phyloP scores from a whole-genome alignment of 129 eudicot genomes.

The Deinandra increscens region DNA sequence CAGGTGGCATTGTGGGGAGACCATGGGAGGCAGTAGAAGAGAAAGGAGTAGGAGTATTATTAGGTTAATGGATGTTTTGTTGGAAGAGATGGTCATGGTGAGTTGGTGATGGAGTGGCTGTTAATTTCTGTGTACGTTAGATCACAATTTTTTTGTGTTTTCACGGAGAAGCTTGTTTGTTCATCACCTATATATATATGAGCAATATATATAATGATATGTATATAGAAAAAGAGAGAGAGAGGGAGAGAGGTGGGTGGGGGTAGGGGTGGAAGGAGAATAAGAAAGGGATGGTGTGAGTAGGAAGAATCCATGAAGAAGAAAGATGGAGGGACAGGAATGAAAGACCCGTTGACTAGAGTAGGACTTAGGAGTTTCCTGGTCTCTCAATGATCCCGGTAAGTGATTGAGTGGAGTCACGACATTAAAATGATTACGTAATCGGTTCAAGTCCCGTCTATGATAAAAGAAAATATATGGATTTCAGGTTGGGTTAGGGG shows the following conservation, averaged over 20 bases:
- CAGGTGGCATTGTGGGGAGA: conserved; percentile 29
- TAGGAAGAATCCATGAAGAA: conserved; percentile 28
- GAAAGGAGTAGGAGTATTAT: conserved; percentile 18
- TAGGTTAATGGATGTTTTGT: conserved; percentile 5
- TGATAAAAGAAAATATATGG: too few species aligned
- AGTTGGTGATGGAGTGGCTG: conserved; percentile 14
- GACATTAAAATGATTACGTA: too few species aligned
- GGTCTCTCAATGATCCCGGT: too few species aligned
- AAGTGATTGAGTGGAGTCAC: too few species aligned
- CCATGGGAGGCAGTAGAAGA: conserved; percentile 31
- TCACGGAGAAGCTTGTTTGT: conserved; percentile 10
- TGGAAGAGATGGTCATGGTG: conserved; percentile 28
- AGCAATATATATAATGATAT: background rate
- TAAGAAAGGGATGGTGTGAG: conserved; percentile 33
- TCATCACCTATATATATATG: conserved; percentile 33
- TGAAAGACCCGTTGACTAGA: conserved; percentile 12
- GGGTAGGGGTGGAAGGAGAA: conserved; percentile 27
- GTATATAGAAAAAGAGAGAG: background rate
- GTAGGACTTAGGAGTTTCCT: background rate
- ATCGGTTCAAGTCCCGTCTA: too few species aligned
- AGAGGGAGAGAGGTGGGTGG: conserved; percentile 7
- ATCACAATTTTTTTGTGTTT: background rate
- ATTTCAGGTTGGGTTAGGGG: too few species aligned
- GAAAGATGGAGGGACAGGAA: conserved; percentile 39
- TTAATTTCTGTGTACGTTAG: background rate